Percentiles rank a stretch among this genome's conserved stretches.
phyloP scores from a whole-genome alignment of 139 green algal genomes.

The Haematococcus lacustris region DNA sequence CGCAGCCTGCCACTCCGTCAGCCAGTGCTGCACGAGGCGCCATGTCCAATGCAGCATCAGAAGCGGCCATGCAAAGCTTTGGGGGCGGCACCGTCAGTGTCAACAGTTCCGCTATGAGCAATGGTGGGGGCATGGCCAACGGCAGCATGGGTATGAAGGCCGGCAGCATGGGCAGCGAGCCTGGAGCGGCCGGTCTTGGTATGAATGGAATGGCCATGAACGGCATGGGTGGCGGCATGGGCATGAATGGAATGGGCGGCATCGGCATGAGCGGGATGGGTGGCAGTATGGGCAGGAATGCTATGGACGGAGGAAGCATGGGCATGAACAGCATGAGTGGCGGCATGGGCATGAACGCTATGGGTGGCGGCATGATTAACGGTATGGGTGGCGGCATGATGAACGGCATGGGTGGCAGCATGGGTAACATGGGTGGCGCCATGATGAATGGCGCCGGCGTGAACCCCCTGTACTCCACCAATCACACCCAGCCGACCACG shows the following conservation, averaged over 20 bases:
- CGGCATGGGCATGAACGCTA: constrained; percentile 3
- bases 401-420: too few species aligned
- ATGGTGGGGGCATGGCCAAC: neutral
- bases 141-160: constrained; percentile 2
- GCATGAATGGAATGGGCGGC: constrained; percentile 10
- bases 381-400: neutral
- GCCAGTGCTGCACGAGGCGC: too few species aligned
- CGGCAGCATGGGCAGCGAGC: constrained; percentile 2
- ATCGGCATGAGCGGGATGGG: constrained; percentile 14
- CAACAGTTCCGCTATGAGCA: too few species aligned
- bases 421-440: neutral
- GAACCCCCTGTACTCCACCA: constrained; percentile 25
- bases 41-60: neutral
- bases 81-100: too few species aligned
- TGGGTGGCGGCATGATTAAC: constrained; percentile 6
- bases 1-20: too few species aligned
- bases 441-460: constrained; percentile 12
- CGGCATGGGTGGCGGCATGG: constrained; percentile 2
- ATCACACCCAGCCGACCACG: neutral
- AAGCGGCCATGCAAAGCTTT: too few species aligned
- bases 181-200: too few species aligned
- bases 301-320: neutral
- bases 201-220: constrained; percentile 1
- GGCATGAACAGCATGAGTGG: neutral
- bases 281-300: neutral